Base-by-base conservation (phyloP, 768 basidiomycete species). In the Fibroporia radiculosa region DNA sequence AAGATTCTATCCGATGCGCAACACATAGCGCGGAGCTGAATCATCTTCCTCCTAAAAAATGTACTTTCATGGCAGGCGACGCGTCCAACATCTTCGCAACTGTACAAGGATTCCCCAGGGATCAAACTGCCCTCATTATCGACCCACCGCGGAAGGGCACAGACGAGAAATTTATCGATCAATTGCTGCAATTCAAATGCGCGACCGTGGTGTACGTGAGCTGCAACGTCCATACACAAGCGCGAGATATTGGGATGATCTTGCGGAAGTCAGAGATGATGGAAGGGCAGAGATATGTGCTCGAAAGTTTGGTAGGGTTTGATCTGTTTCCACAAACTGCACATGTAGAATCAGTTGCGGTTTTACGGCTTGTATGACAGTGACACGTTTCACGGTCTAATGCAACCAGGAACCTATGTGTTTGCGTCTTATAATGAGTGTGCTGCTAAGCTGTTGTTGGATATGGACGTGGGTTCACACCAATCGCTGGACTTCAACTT, bases 71-170 rank as follows among this genome's bases (percentile, higher is more conserved):
- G 34, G 71, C 79, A 1, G 95, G 93, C 4, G 87, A 93, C 55
- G 92, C 93, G 1, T 78, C 84, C 41, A 75, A 86, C 57, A 93
- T 98, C 51, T 98, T 97, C 57, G 64, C 66, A 1, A 69, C 69
- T 10, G 84, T 88, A 2, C 53, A 58, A 2, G 66, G 73, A 32
- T 93, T 90, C 59, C 88, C 87, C 0, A 66, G 78, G 0, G 66
- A 66, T 2, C 62, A 67, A 45, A 88, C 89, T 6, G 87, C 74
- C 4, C 70, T 92, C 37, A 65, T 93, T 33, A 80, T 90, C 59
- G 87, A 99, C 61, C 96, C 96, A 1, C 96, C 95, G 5, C 72
- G 95, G 50, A 98, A 97, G 62, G 96, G 96, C 18, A 95, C 89
- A 57, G 92, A 95, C 62, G 76, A 78, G 35, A 65, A 68, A 19